Evolutionary conservation across 345 rosid species (phyloP).

Genomic region (Cochlearia excelsa): DNA sequence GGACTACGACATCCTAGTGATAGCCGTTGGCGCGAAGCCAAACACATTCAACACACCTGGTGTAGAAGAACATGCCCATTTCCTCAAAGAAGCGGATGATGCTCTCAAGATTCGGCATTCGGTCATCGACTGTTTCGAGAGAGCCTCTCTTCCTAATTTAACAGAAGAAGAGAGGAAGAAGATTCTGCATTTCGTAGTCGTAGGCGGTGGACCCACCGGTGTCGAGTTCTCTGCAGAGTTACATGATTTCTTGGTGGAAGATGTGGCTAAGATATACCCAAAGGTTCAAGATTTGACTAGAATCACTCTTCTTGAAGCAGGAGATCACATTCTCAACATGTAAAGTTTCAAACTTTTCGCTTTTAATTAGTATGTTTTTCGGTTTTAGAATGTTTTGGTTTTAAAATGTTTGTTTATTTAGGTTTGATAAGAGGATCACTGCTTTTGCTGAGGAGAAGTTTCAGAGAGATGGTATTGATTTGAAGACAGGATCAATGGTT

Average conservation of each 20-base stretch:
- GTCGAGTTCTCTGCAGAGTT: slow-evolving; percentile 93
- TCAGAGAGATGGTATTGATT: slow-evolving; percentile 58
- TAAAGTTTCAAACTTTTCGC: slow-evolving; percentile 18
- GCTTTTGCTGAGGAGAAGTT: slow-evolving; percentile 64
- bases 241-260: slow-evolving; percentile 61
- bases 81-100: slow-evolving; percentile 79
- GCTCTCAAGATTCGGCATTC: slow-evolving; percentile 60
- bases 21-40: slow-evolving; percentile 67
- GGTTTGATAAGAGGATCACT: slow-evolving; percentile 79
- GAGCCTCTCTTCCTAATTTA: slow-evolving; percentile 59
- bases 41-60: slow-evolving; percentile 87
- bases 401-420: slow-evolving; percentile 21
- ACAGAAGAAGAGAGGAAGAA: slow-evolving; percentile 70
- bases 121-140: slow-evolving; percentile 70
- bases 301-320: slow-evolving; percentile 81
- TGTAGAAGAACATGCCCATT: slow-evolving; percentile 63
- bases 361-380: not conserved
- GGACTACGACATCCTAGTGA: slow-evolving; percentile 65
- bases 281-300: slow-evolving; percentile 41
- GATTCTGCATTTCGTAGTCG: slow-evolving; percentile 78
- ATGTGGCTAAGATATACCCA: slow-evolving; percentile 63
- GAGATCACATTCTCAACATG: slow-evolving; percentile 77
- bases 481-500: slow-evolving; percentile 71
- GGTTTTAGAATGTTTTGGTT: not conserved
- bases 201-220: slow-evolving; percentile 88